Conservation (phyloP, 2,329 filamentous ascomycete species). For the Neonectria magnoliae region DNA sequence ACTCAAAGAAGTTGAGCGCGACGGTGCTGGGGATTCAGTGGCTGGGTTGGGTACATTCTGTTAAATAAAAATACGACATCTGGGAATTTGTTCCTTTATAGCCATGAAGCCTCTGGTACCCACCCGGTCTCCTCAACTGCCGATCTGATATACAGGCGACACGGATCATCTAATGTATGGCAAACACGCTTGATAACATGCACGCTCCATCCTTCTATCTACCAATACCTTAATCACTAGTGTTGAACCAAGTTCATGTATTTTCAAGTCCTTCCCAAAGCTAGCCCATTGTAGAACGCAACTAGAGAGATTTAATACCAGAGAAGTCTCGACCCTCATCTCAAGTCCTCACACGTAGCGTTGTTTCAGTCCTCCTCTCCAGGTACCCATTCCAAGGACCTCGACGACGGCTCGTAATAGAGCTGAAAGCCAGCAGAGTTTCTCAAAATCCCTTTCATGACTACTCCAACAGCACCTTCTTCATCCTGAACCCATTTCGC, state of each 20-base stretch:
- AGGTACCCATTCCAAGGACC: conserved; percentile 24
- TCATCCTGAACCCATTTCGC: conserved; percentile 36
- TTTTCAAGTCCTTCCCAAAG: too few relatives aligned
- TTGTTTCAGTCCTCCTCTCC: background rate
- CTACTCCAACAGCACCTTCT: conserved; percentile 33
- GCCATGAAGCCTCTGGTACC: conserved; percentile 3
- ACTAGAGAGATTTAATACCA: too few relatives aligned
- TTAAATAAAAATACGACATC: too few relatives aligned
- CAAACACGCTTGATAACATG: conserved; percentile 14
- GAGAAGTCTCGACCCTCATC: too few relatives aligned
- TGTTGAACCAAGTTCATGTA: too few relatives aligned
- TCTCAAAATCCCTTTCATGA: conserved; percentile 25
- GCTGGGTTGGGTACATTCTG: too few relatives aligned
- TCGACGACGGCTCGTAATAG: conserved; percentile 8
- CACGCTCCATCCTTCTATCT: conserved; percentile 15
- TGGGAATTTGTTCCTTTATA: too few relatives aligned
- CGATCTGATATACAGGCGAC: conserved; percentile 14
- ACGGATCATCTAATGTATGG: conserved; percentile 11
- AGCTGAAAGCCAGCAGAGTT: conserved; percentile 26
- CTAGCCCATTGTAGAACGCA: too few relatives aligned
- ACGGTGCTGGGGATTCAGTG: too few relatives aligned
- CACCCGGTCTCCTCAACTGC: conserved; percentile 19
- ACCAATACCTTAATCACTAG: conserved; percentile 2
- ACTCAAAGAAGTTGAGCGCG: too few relatives aligned
- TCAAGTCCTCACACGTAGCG: too few relatives aligned